These are phyloP conservation scores for Detonula confervacea DNA, from an alignment of 352 stramenopile species.

Conservation along the genomic window DNA sequence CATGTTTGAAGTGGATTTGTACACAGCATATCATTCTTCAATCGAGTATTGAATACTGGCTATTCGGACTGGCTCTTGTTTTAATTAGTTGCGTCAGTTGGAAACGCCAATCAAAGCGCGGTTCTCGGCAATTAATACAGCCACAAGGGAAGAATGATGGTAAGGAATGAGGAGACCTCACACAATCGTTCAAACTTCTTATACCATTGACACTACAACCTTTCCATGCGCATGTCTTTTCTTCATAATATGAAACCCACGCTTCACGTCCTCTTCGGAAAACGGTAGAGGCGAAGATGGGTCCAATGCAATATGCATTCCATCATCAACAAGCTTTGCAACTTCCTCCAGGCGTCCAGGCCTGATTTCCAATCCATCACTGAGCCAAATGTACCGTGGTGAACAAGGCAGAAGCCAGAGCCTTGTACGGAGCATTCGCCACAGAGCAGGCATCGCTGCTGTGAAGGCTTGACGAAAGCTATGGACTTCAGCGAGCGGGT, in stretches of 20 bases:
- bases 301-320: slow-evolving; percentile 46
- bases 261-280: slow-evolving; percentile 37
- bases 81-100: no score
- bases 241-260: slow-evolving; percentile 32
- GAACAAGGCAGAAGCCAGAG: slow-evolving; percentile 19
- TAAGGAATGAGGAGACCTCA: no score
- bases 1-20: no score
- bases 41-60: no score
- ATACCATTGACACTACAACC: slow-evolving; percentile 27
- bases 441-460: slow-evolving; percentile 11
- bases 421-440: slow-evolving; percentile 29
- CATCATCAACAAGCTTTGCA: slow-evolving; percentile 27
- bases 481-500: slow-evolving; percentile 36
- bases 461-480: slow-evolving; percentile 20
- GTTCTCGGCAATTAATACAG: no score
- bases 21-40: no score
- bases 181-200: neutral
- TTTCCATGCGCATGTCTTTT: slow-evolving; percentile 50
- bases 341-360: slow-evolving; percentile 31
- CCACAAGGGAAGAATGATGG: no score
- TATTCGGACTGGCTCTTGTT: no score
- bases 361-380: slow-evolving; percentile 23
- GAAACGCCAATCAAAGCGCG: no score
- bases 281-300: slow-evolving; percentile 41
- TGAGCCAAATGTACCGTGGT: slow-evolving; percentile 27